Evolutionary conservation across 306 rosid genomes (phyloP).

Genomic region (Cicer arietinum): DNA sequence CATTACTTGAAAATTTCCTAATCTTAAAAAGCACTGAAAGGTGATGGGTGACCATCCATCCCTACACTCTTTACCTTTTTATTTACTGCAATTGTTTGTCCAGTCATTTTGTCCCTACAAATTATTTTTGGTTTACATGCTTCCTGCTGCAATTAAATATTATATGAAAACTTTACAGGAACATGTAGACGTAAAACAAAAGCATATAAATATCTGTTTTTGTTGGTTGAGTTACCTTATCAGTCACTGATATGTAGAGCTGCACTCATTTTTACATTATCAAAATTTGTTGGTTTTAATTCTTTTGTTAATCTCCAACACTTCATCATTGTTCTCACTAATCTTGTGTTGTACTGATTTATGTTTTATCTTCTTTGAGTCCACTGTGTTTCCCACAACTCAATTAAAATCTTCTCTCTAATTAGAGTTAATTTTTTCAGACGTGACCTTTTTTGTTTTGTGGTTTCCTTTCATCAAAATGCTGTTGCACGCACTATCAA

Average conservation of each 20-base stretch:
- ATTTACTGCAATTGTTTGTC: neutral
- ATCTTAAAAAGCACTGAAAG: constrained; percentile 19
- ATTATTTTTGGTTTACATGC: neutral
- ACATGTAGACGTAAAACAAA: constrained; percentile 10
- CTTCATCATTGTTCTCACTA: constrained; percentile 21
- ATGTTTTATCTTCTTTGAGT: constrained; percentile 9
- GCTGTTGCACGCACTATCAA: neutral
- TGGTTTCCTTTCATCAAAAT: constrained; percentile 31
- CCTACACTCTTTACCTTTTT: constrained; percentile 1
- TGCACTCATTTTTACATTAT: constrained; percentile 3
- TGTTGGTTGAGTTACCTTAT: constrained; percentile 16
- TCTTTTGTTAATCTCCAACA: constrained; percentile 10
- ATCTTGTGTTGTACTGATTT: constrained; percentile 27
- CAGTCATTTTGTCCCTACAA: constrained; percentile 6
- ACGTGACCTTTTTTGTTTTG: constrained; percentile 14
- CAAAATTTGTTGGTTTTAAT: constrained; percentile 4
- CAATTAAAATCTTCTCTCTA: constrained; percentile 14
- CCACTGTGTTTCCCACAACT: constrained; percentile 28
- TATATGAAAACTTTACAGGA: constrained; percentile 20
- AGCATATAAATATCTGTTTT: constrained; percentile 17
- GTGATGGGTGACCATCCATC: constrained; percentile 3
- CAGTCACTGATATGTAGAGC: constrained; percentile 34
- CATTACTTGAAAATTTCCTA: constrained; percentile 22
- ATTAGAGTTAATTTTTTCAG: neutral
- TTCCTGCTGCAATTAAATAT: constrained; percentile 15